These are phyloP conservation scores for Colletotrichum sp. DNA, from an alignment of 2,329 filamentous ascomycete species.

Conservation along the genomic window DNA sequence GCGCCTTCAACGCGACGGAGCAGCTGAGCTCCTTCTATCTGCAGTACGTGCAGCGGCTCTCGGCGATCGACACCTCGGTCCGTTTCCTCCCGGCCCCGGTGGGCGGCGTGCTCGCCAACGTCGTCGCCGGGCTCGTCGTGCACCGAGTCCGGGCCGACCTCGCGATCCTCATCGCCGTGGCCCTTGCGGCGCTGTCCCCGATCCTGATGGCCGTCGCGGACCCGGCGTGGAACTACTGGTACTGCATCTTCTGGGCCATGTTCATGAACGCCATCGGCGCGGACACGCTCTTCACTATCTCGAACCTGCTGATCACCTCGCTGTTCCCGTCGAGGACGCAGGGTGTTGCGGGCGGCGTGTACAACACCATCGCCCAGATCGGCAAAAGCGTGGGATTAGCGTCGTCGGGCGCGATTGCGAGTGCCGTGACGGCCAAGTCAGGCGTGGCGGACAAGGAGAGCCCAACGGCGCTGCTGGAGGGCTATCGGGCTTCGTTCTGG, in stretches of 20 bases:
- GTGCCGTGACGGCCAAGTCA: conserved; percentile 46
- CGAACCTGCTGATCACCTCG: conserved; percentile 57
- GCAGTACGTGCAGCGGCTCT: conserved; percentile 46
- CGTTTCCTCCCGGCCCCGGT: conserved; percentile 44
- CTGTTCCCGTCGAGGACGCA: conserved; percentile 59
- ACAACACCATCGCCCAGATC: conserved; percentile 63
- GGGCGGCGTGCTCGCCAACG: conserved; percentile 35
- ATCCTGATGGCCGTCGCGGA: conserved; percentile 52
- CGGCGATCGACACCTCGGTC: conserved; percentile 43
- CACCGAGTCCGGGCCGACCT: conserved; percentile 33
- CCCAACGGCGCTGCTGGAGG: conserved; percentile 47
- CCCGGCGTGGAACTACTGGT: conserved; percentile 50
- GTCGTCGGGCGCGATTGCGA: conserved; percentile 52
- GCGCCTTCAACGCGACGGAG: conserved; percentile 48
- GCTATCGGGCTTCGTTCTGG: conserved; percentile 61
- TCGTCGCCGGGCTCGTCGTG: conserved; percentile 40
- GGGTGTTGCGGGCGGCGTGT: conserved; percentile 63
- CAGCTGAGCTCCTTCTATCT: conserved; percentile 48
- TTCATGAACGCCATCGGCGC: conserved; percentile 35
- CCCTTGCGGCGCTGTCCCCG: conserved; percentile 43
- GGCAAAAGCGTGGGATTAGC: conserved; percentile 59
- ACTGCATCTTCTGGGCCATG: conserved; percentile 37
- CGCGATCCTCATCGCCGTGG: conserved; percentile 31
- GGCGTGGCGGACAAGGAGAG: conserved; percentile 23
- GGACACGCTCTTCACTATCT: conserved; percentile 58